Percentiles rank a stretch among this genome's conserved stretches.
phyloP scores from a whole-genome alignment of 192 early-diverging fungal species.

The Coemansia sp. region DNA sequence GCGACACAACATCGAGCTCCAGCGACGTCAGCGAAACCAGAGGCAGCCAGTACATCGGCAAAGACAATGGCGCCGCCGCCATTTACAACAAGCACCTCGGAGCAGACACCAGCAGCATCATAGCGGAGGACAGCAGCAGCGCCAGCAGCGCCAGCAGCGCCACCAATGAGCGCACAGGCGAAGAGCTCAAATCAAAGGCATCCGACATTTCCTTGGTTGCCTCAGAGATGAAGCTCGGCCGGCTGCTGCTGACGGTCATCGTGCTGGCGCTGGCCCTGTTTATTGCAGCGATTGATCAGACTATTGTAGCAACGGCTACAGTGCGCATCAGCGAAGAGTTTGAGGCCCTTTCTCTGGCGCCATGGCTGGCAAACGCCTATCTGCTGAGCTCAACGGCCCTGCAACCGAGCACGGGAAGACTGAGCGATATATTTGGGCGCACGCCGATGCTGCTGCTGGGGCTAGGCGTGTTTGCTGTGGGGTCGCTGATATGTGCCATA shows the following conservation, averaged over 20 bases:
- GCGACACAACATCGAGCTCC: background rate
- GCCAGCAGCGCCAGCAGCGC: background rate
- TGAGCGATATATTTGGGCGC: slow-evolving; percentile 87
- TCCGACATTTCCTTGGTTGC: background rate
- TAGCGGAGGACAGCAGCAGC: background rate
- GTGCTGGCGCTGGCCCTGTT: slow-evolving; percentile 59
- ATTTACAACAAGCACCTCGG: slow-evolving; percentile 6
- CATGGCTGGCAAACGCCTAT: slow-evolving; percentile 79
- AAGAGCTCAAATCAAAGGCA: slow-evolving; percentile 10
- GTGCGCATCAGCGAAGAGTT: slow-evolving; percentile 64
- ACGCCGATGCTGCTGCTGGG: slow-evolving; percentile 58
- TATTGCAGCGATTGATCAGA: slow-evolving; percentile 68
- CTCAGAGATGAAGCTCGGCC: slow-evolving; percentile 21
- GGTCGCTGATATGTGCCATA: slow-evolving; percentile 57
- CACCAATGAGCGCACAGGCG: background rate
- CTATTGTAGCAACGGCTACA: slow-evolving; percentile 71
- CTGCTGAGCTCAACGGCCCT: slow-evolving; percentile 72
- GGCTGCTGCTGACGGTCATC: slow-evolving; percentile 31
- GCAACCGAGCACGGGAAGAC: slow-evolving; percentile 72
- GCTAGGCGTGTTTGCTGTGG: slow-evolving; percentile 55
- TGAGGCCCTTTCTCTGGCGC: slow-evolving; percentile 57
- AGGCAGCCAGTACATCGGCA: background rate
- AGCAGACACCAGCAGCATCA: background rate
- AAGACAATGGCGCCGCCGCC: background rate
- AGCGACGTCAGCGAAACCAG: slow-evolving; percentile 7